These are phyloP conservation scores for Saturnispora serradocipensis DNA, from an alignment of 805 yeast species.

Conservation along the genomic window DNA sequence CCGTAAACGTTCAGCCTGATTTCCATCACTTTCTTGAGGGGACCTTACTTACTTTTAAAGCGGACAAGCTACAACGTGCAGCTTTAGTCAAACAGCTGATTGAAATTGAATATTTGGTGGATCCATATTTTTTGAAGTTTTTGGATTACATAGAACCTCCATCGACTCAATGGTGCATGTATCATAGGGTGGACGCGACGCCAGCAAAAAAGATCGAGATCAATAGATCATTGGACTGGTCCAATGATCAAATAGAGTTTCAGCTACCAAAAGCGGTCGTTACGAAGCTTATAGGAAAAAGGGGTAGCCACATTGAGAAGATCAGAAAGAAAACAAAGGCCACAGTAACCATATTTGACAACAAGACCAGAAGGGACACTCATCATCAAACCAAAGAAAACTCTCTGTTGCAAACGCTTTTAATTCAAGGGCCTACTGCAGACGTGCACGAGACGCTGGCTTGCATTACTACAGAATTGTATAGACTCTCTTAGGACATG, in stretches of 20 bases:
- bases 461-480: background rate
- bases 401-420: background rate
- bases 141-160: background rate
- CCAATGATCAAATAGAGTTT: background rate
- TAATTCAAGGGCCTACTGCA: background rate
- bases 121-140: background rate
- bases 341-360: slow-evolving; percentile 31
- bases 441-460: background rate
- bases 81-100: background rate
- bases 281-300: slow-evolving; percentile 34
- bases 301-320: slow-evolving; percentile 31
- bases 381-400: background rate
- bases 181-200: background rate
- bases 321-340: slow-evolving; percentile 31
- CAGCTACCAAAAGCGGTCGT: slow-evolving; percentile 14
- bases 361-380: slow-evolving; percentile 7
- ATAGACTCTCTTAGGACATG: background rate
- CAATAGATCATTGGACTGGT: background rate
- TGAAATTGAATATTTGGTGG: background rate
- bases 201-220: background rate
- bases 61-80: background rate
- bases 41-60: background rate
- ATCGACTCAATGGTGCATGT: background rate
- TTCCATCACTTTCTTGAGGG: background rate
- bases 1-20: background rate